Conservation (phyloP, 495 filamentous ascomycete genomes). For the Neurospora hispaniola region DNA sequence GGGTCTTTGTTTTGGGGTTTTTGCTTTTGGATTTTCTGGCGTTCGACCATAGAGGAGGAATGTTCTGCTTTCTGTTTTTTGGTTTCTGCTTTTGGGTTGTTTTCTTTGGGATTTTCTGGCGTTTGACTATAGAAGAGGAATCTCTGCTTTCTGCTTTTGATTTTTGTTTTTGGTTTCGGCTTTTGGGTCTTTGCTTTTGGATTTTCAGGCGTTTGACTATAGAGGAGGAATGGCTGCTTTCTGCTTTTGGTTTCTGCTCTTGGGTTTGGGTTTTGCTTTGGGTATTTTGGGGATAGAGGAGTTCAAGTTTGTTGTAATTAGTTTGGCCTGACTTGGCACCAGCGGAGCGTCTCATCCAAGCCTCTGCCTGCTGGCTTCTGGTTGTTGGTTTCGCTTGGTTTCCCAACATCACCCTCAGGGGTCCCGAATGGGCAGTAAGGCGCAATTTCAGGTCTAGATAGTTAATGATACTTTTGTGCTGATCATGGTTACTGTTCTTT, state of each 20-base stretch:
- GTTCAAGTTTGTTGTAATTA: neutral
- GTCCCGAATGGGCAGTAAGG: neutral
- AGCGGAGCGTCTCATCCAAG: neutral
- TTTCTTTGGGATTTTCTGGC: neutral
- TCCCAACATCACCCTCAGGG: neutral
- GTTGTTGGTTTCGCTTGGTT: neutral
- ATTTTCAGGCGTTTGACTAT: too few relatives aligned
- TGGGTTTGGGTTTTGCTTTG: neutral
- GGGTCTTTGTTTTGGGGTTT: neutral
- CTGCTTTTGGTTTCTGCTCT: too few relatives aligned
- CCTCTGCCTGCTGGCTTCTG: neutral
- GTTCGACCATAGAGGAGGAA: too few relatives aligned
- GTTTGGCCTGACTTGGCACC: neutral
- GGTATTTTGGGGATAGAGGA: neutral
- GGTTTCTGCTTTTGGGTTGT: neutral
- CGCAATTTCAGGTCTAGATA: neutral
- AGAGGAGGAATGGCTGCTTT: too few relatives aligned
- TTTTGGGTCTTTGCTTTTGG: too few relatives aligned
- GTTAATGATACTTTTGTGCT: neutral
- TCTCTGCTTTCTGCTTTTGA: neutral
- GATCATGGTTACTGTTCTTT: neutral
- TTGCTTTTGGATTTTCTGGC: too few relatives aligned
- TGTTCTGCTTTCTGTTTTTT: too few relatives aligned
- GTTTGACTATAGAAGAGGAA: neutral
- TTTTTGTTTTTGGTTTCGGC: neutral